Conservation (phyloP, 176 grass and related monocot species). For the Eleusine indica region DNA sequence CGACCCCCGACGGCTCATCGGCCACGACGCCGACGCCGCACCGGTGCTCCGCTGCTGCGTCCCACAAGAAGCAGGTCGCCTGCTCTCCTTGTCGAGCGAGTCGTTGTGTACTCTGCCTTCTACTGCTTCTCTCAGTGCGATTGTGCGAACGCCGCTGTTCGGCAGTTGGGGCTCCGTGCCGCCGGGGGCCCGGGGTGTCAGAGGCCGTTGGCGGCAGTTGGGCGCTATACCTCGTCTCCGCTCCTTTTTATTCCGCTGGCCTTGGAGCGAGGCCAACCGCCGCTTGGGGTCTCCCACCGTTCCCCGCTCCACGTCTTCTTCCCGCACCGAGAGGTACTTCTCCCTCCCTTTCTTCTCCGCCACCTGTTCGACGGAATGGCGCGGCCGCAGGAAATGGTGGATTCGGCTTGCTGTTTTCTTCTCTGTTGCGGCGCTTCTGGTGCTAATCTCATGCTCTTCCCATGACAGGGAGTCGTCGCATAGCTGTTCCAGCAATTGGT, state of each 20-base stretch:
- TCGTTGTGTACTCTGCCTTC: background rate
- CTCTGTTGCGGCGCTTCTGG: background rate
- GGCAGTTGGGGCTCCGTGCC: background rate
- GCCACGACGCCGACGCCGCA: constrained; percentile 47
- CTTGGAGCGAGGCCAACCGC: constrained; percentile 17
- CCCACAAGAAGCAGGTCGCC: background rate
- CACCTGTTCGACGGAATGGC: constrained; percentile 40
- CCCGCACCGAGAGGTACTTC: constrained; percentile 35
- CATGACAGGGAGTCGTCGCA: background rate
- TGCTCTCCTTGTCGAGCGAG: background rate
- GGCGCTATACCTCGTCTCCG: background rate
- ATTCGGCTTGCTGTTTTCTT: background rate
- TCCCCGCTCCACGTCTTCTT: background rate
- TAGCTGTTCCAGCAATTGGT: background rate
- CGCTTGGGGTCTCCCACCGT: background rate
- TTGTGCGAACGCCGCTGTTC: background rate
- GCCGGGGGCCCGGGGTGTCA: constrained; percentile 8
- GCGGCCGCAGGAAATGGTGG: background rate
- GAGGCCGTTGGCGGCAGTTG: constrained; percentile 53
- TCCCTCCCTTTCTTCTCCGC: background rate
- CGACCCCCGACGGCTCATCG: constrained; percentile 37
- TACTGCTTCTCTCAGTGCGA: background rate
- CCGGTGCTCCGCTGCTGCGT: constrained; percentile 12
- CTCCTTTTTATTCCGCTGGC: constrained; percentile 33
- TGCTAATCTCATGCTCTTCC: background rate